phyloP scores from a whole-genome alignment of 1,139 yeast genomes.

The Spencermartinsiella ligniputridi region DNA sequence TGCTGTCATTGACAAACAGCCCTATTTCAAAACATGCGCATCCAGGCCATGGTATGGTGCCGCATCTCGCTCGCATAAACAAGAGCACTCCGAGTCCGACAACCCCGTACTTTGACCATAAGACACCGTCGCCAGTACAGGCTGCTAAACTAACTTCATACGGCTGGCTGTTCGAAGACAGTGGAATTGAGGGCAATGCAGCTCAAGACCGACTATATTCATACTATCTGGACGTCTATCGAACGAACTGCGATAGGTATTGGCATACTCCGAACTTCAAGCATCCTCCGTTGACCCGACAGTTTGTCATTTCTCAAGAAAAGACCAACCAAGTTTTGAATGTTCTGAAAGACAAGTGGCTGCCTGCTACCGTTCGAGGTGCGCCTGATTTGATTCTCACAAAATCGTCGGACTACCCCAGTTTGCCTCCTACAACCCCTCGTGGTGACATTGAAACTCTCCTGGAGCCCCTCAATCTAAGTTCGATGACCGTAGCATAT shows the following conservation, averaged over 20 bases:
- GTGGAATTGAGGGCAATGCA: conserved; percentile 10
- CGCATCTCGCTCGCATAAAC: neutral
- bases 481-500: conserved; percentile 14
- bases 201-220: conserved; percentile 24
- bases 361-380: neutral
- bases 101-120: neutral
- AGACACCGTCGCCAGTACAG: conserved; percentile 3
- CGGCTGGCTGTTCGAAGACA: conserved; percentile 30
- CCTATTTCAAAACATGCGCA: too few species aligned
- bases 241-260: conserved; percentile 3
- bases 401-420: neutral
- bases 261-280: neutral
- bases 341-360: neutral
- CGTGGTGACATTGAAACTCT: neutral
- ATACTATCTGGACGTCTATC: conserved; percentile 6
- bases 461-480: conserved; percentile 4
- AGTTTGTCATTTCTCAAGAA: conserved; percentile 1
- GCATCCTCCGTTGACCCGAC: conserved; percentile 3
- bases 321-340: neutral
- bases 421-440: neutral
- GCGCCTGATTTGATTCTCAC: neutral
- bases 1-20: too few species aligned
- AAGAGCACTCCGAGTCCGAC: neutral
- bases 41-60: too few species aligned
- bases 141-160: conserved; percentile 11